phyloP scores from a whole-genome alignment of 805 yeast genomes.

The Lipomyces spencermartinsiae region DNA sequence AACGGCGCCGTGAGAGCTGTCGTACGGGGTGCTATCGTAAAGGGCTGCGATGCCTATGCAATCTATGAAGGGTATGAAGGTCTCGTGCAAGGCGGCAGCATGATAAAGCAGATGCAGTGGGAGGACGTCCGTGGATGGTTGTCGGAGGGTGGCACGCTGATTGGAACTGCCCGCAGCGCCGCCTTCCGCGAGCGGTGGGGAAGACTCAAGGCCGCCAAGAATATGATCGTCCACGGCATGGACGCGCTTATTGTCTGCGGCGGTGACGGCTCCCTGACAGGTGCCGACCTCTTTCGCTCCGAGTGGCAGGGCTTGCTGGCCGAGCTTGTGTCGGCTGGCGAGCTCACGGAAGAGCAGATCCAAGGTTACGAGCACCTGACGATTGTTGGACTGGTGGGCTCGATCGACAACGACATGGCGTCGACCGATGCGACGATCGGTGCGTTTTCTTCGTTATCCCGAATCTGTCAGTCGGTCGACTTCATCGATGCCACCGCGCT shows the following conservation, averaged over 20 bases:
- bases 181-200: conserved; percentile 87
- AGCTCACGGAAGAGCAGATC: conserved; percentile 64
- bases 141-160: conserved; percentile 90
- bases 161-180: conserved; percentile 94
- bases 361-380: conserved; percentile 73
- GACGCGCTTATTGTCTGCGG: conserved; percentile 97
- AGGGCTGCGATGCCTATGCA: conserved; percentile 89
- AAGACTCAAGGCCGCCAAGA: conserved; percentile 79
- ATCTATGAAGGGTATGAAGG: conserved; percentile 96
- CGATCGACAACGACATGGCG: conserved; percentile 98
- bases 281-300: conserved; percentile 90
- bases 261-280: conserved; percentile 98
- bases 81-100: conserved; percentile 81
- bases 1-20: conserved; percentile 95
- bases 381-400: conserved; percentile 94
- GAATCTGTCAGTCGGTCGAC: conserved; percentile 93
- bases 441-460: conserved; percentile 88
- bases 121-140: conserved; percentile 94
- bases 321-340: conserved; percentile 66
- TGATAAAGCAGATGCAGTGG: conserved; percentile 83
- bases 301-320: conserved; percentile 92
- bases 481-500: conserved; percentile 97
- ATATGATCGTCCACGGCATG: conserved; percentile 84
- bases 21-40: conserved; percentile 86
- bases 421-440: conserved; percentile 97